These are phyloP conservation scores for Chenopodium formosanum DNA, from an alignment of 148 eudicot species.

Conservation along the genomic window DNA sequence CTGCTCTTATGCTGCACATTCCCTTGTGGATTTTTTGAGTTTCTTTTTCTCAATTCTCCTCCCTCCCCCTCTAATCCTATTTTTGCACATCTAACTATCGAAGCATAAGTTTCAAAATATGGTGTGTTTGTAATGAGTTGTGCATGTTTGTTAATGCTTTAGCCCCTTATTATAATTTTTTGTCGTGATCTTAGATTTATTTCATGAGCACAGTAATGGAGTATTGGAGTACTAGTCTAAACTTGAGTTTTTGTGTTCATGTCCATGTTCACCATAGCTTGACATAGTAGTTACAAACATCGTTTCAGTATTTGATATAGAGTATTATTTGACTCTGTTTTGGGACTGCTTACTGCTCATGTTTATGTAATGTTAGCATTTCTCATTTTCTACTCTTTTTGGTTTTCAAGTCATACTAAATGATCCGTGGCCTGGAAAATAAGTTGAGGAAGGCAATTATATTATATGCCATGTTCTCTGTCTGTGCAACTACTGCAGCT, in stretches of 20 bases:
- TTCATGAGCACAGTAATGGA: not conserved
- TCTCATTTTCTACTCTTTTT: not conserved
- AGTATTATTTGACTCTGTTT: not conserved
- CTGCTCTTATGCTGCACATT: not conserved
- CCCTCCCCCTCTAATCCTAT: too few relatives aligned
- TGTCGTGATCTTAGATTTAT: not conserved
- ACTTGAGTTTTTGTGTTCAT: not conserved
- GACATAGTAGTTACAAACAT: not conserved
- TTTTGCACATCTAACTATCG: not conserved
- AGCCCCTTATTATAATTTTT: not conserved
- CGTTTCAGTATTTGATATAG: too few relatives aligned
- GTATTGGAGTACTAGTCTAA: not conserved
- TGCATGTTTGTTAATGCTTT: not conserved
- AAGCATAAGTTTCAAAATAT: not conserved
- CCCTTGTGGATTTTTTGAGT: not conserved
- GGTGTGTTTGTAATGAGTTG: not conserved
- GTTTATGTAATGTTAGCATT: not conserved
- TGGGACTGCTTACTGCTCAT: not conserved
- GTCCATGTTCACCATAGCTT: not conserved
- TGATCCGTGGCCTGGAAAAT: slow-evolving; percentile 95
- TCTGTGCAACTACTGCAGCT: too few relatives aligned
- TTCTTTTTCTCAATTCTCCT: too few relatives aligned
- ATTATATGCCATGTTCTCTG: not conserved
- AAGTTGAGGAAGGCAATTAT: slow-evolving; percentile 80
- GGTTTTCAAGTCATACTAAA: slow-evolving; percentile 73